Evolutionary conservation across 805 yeast species (phyloP).

Genomic region (Wickerhamomyces rabaulensis): DNA sequence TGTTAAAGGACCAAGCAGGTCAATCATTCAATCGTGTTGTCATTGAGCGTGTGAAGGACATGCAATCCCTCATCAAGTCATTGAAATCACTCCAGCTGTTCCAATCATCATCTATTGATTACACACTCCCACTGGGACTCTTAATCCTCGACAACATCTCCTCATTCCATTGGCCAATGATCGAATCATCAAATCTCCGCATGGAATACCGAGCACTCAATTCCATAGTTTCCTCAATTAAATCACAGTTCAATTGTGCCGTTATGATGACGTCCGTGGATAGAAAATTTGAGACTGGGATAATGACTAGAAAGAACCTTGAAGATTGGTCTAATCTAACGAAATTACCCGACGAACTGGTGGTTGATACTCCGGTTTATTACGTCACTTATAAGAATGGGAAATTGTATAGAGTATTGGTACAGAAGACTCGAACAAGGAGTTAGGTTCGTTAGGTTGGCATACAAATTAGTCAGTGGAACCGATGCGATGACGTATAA

Average conservation of each 20-base stretch:
- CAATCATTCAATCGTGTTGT: neutral
- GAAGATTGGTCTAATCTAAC: neutral
- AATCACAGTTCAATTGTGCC: neutral
- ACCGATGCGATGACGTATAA: too few relatives aligned
- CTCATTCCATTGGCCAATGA: neutral
- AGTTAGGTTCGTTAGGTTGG: too few relatives aligned
- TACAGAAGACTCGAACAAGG: too few relatives aligned
- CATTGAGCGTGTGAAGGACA: neutral
- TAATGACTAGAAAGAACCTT: neutral
- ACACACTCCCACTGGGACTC: neutral
- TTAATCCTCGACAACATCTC: neutral
- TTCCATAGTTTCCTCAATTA: neutral
- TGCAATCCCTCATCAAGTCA: neutral
- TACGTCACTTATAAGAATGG: neutral
- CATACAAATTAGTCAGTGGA: neutral
- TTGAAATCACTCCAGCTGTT: neutral
- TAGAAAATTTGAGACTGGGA: neutral
- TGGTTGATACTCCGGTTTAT: neutral
- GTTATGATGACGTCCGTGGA: neutral
- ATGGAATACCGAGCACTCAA: neutral
- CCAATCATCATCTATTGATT: neutral
- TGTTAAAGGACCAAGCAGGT: neutral
- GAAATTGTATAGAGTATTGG: too few relatives aligned
- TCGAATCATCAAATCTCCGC: neutral
- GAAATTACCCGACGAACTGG: neutral